Evolutionary conservation across 768 basidiomycete genomes (phyloP).

Genomic region (Pisolithus microcarpus): DNA sequence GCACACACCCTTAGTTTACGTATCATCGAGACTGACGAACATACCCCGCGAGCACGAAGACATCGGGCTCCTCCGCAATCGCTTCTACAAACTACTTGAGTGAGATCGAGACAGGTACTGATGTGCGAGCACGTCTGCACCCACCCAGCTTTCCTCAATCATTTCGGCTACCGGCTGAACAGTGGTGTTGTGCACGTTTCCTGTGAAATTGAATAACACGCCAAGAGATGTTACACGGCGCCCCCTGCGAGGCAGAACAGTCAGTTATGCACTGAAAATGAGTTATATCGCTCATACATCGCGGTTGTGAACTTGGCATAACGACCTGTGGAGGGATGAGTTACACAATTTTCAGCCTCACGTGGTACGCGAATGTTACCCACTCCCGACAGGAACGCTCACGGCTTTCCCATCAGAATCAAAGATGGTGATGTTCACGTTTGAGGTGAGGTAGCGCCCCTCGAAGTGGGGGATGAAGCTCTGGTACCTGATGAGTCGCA

Average conservation of each 20-base stretch:
- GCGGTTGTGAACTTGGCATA: constrained; percentile 68
- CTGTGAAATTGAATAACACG: constrained; percentile 69
- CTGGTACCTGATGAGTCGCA: constrained; percentile 35
- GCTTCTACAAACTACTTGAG: constrained; percentile 60
- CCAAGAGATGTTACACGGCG: constrained; percentile 73
- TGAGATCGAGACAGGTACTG: not conserved
- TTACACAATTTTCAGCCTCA: constrained; percentile 18
- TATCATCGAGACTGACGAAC: constrained; percentile 8
- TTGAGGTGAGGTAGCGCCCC: constrained; percentile 76
- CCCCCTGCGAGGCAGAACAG: constrained; percentile 34
- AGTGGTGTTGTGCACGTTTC: constrained; percentile 62
- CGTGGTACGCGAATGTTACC: constrained; percentile 4
- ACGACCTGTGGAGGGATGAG: constrained; percentile 37
- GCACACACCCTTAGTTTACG: not conserved
- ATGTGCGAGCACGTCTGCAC: constrained; percentile 3
- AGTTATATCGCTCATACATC: constrained; percentile 38
- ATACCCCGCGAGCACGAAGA: constrained; percentile 69
- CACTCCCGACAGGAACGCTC: constrained; percentile 42
- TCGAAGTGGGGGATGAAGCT: constrained; percentile 61
- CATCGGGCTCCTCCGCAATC: constrained; percentile 73
- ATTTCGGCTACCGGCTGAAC: constrained; percentile 68
- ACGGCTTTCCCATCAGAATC: constrained; percentile 30
- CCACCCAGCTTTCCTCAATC: constrained; percentile 74
- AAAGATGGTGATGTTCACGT: constrained; percentile 74
- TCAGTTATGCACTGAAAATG: not conserved